Base-by-base conservation (phyloP, 768 basidiomycete species). In the Ramaria sp. region DNA sequence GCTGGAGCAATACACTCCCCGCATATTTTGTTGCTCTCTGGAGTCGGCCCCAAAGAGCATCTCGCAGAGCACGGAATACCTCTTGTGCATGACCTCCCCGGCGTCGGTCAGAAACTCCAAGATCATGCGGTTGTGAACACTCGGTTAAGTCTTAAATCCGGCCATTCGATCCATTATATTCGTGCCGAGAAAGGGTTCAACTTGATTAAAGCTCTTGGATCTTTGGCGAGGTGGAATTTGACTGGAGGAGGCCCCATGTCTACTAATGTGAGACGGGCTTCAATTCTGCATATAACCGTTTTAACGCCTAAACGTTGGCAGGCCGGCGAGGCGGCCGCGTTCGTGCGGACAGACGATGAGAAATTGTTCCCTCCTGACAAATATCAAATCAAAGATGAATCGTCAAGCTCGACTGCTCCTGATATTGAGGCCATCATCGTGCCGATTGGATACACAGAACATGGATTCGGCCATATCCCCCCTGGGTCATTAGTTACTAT, bases 1-100 rank as follows among this genome's bases (percentile, higher is more conserved):
- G 81, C 77, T 27, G 83, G 83, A 0, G 76, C 83, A 2, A 66
- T 86, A 7, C 82, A 86, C 61, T 77, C 82, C 6, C 84, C 84
- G 3, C 80, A 81, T 20, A 77, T 87, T 51, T 73, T 88, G 13
- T 76, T 86, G 75, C 73, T 88, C 17, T 88, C 86, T 9, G 59
- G 65, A 13, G 62, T 66, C 9, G 63, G 65, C 12, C 63, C 65
- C 15, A 39, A 48, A 20, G 46, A 59, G 5, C 39, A 61, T 4
- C 53, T 66, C 37, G 41, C 54, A 7, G 30, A 24, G 13, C 61
- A 59, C 22, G 59, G 53, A 2, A 63, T 66, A 51, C 54, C 58
- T 19, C 51, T 60, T 34, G 62, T 63, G n/a, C 60, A 62, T 38
- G 52, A 61, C 37, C 59, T 64, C n/a, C 59, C 62, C 13, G 63